Percentiles rank a stretch among this genome's conserved stretches.
Conservation (phyloP, 257 asterid species). For the Solanum gandarillasii region DNA sequence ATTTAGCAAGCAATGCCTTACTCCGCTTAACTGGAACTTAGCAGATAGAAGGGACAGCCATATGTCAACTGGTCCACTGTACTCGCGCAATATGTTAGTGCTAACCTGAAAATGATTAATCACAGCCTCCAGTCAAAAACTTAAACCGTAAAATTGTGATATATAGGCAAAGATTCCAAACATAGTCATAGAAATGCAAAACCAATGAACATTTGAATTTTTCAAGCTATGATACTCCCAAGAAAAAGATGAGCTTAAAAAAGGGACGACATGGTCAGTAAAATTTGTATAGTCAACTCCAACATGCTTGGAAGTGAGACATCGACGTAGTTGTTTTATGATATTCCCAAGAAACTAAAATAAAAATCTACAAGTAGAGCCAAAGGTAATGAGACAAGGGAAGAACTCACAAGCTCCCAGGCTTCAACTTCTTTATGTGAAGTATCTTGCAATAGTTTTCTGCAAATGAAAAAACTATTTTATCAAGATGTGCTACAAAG, state of each 20-base stretch:
- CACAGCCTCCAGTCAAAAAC: not conserved
- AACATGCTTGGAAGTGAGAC: not conserved
- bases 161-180: not conserved
- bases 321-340: not conserved
- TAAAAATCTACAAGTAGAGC: not conserved
- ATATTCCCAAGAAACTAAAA: not conserved
- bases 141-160: not conserved
- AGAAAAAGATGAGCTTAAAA: not conserved
- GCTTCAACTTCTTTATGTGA: conserved; percentile 39
- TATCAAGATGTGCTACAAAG: not conserved
- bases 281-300: not conserved
- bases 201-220: not conserved
- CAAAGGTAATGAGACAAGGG: not conserved
- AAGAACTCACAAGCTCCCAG: conserved; percentile 66
- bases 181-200: not conserved
- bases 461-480: conserved; percentile 9
- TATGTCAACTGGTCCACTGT: conserved; percentile 67
- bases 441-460: conserved; percentile 36
- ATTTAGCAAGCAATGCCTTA: conserved; percentile 51
- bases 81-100: conserved; percentile 65
- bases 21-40: conserved; percentile 10
- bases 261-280: not conserved
- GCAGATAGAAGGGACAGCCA: conserved; percentile 55
- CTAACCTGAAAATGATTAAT: conserved; percentile 41
- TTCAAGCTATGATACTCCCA: not conserved